phyloP scores from a whole-genome alignment of 1,139 yeast species.

The Blastobotrys arbuscula region DNA sequence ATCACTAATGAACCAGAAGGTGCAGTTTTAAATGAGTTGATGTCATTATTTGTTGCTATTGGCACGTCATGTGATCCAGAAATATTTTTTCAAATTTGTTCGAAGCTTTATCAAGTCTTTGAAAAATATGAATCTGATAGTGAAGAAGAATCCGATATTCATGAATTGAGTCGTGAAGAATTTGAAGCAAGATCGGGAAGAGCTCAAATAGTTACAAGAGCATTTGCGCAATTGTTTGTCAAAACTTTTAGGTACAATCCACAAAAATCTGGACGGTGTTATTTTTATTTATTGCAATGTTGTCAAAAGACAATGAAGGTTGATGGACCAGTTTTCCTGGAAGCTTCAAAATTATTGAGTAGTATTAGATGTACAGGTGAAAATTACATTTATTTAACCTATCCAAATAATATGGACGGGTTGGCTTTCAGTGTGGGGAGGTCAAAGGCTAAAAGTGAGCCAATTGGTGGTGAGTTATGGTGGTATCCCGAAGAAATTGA shows the following conservation, averaged over 20 bases:
- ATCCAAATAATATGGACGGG: conserved; percentile 62
- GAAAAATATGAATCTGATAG: neutral
- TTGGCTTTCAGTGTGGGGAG: conserved; percentile 55
- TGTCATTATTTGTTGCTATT: conserved; percentile 23
- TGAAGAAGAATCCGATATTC: neutral
- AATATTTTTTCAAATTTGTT: conserved; percentile 9
- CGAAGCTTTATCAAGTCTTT: conserved; percentile 3
- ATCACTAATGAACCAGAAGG: conserved; percentile 30
- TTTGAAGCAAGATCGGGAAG: neutral
- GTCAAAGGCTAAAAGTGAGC: conserved; percentile 34
- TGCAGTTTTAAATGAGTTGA: conserved; percentile 36
- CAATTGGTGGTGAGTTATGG: conserved; percentile 40
- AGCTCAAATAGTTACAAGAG: conserved; percentile 31
- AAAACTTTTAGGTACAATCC: conserved; percentile 26
- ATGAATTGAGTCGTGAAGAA: neutral
- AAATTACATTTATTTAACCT: conserved; percentile 44
- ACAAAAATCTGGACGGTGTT: conserved; percentile 32
- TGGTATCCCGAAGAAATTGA: conserved; percentile 52
- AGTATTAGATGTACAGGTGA: conserved; percentile 51
- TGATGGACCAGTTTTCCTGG: conserved; percentile 37
- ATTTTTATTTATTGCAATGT: conserved; percentile 23
- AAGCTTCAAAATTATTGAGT: conserved; percentile 48
- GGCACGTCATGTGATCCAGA: conserved; percentile 12
- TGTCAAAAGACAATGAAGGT: conserved; percentile 19
- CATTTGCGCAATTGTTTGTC: conserved; percentile 37